phyloP scores from a whole-genome alignment of 2,329 filamentous ascomycete genomes.

The Ceratocystis colombiana region DNA sequence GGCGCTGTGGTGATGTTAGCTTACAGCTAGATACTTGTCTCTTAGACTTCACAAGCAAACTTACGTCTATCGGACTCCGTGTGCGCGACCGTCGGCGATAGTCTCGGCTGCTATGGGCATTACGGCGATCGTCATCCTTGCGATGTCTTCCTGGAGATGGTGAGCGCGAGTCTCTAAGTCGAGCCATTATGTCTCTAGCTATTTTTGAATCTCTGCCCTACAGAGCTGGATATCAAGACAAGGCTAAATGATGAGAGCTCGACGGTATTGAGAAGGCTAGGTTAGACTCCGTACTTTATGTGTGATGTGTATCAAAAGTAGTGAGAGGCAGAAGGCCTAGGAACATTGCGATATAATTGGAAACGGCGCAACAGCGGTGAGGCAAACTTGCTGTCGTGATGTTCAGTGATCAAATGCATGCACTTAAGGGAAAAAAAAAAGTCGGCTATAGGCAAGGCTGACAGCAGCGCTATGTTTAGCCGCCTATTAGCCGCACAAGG shows the following conservation, averaged over 20 bases:
- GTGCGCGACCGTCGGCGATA: slow-evolving; percentile 50
- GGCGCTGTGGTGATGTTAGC: slow-evolving; percentile 45
- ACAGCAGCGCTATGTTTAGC: slow-evolving; percentile 8
- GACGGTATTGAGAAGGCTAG: slow-evolving; percentile 23
- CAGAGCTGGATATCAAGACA: slow-evolving; percentile 34
- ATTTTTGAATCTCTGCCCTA: slow-evolving; percentile 31
- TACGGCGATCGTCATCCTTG: slow-evolving; percentile 48
- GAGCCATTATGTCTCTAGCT: slow-evolving; percentile 42
- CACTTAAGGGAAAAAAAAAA: slow-evolving; percentile 9
- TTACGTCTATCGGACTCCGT: slow-evolving; percentile 52
- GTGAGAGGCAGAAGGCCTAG: neutral
- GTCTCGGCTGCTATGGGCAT: slow-evolving; percentile 38
- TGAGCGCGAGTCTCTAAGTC: slow-evolving; percentile 66
- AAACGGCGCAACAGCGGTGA: neutral
- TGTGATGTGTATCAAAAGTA: slow-evolving; percentile 10
- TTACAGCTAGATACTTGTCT: slow-evolving; percentile 27
- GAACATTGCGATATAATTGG: neutral
- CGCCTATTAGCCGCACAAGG: slow-evolving; percentile 13
- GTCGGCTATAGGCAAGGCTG: slow-evolving; percentile 18
- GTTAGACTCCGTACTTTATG: slow-evolving; percentile 26
- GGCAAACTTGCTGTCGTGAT: neutral
- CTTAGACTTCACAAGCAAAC: slow-evolving; percentile 28
- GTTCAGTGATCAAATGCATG: neutral
- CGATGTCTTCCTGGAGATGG: slow-evolving; percentile 52
- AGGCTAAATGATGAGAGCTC: slow-evolving; percentile 30